Base-by-base conservation (phyloP, 805 yeast species). In the Candida incommunis region DNA sequence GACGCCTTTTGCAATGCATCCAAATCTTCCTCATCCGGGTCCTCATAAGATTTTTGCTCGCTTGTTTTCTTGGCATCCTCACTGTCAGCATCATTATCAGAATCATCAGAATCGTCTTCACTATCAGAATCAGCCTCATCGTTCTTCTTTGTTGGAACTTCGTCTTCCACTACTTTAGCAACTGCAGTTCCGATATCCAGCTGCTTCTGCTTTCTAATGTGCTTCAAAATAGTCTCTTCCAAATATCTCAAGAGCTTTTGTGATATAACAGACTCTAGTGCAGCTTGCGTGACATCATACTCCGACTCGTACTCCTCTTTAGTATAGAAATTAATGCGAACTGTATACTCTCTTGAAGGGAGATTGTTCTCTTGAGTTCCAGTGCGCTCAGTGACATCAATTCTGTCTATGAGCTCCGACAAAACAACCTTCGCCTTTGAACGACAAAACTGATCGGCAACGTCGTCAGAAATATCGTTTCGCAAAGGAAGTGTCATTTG, bases 401-500 rank as follows among this genome's bases (percentile, higher is more conserved):
- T 87, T 54, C 74, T 72, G 57, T 88, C 95, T 55, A 90, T 79
- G 53, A 92, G 78, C 70, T 94, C 96, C 35, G 95, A 81, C 52
- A 92, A 72, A 45, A 76, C 71, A 54, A 92, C 92, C 59, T 76
- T 78, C 29, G 94, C 85, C 46, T 90, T 80, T 27, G 92, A 78
- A 65, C 86, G 86, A 66, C 95, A 82, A 78, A 94, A 92, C 3
- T 85, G 76, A 56, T 87, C 95, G 2, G 97, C 97, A 61, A 80
- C 78, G 22, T 74, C 82, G 62, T 90, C 95, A 41, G 74, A 71
- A 45, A 94, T 92, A 56, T 83, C 94, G 27, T 71, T 67, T 57
- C 76, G 68, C 41, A 92, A 72, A 23, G 98, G 98, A 55, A 92
- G 69, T 2, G 92, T 78, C 98, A 92, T 92, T 68, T 92, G 97